These are phyloP conservation scores for Beta macrorhiza DNA, from an alignment of 179 eudicot genomes.

Conservation along the genomic window DNA sequence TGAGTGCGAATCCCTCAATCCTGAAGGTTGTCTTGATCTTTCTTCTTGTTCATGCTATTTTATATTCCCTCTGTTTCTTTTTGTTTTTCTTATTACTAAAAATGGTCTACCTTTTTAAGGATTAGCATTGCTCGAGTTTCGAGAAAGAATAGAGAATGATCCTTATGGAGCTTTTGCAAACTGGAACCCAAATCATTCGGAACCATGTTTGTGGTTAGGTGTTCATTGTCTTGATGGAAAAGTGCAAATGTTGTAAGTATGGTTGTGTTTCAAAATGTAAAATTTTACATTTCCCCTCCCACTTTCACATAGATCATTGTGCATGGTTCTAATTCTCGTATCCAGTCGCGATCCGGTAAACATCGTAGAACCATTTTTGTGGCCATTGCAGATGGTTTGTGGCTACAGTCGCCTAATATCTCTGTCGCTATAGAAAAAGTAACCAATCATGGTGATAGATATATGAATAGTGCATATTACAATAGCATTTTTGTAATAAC, in stretches of 20 bases:
- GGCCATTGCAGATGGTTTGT: no score
- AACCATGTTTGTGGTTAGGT: constrained; percentile 81
- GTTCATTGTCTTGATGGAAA: constrained; percentile 65
- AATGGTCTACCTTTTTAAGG: constrained; percentile 38
- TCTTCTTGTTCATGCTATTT: not conserved
- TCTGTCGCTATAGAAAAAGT: no score
- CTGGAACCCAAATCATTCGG: constrained; percentile 61
- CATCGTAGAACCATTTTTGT: no score
- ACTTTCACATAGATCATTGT: not conserved
- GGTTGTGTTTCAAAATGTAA: not conserved
- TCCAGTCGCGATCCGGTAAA: no score
- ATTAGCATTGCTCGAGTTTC: constrained; percentile 68
- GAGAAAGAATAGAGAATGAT: constrained; percentile 58
- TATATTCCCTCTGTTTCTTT: constrained; percentile 1
- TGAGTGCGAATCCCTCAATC: constrained; percentile 66
- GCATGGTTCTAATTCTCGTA: not conserved
- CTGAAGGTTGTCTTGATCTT: constrained; percentile 54
- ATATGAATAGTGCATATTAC: no score
- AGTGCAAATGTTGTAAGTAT: constrained; percentile 82
- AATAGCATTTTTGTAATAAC: no score
- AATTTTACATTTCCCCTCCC: not conserved
- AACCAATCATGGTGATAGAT: no score
- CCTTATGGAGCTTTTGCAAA: constrained; percentile 62
- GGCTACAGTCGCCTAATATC: no score
- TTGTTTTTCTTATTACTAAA: no score